Base-by-base conservation (phyloP, 306 rosid genomes). In the Fragaria iinumae region DNA sequence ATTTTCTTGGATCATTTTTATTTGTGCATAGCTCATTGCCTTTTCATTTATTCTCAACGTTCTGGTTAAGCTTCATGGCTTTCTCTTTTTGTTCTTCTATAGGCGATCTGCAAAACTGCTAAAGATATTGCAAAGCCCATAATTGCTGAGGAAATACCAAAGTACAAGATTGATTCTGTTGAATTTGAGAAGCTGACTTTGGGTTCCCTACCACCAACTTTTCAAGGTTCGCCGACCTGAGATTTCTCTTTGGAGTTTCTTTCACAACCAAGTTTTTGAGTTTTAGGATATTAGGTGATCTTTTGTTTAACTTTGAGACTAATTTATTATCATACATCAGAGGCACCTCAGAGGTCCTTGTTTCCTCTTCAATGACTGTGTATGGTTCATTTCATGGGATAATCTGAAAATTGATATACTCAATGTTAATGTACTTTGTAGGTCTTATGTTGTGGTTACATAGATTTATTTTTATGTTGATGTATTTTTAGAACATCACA, bases 101-200 rank as follows among this genome's bases (percentile, higher is more conserved):
- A 94, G 97, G 96, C 97, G 50, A 94, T 91, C 82, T 94, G 97
- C 85, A 91, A 80, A 84, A 91, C 96, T 71, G 95, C 85, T 20
- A 63, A 66, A 78, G 81, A 79, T 53, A 89, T 91, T 77, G 96
- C 85, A 8, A 88, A 86, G 81, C 97, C 98, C 74, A 91, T 93
- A 68, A 93, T 93, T 86, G 94, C 89, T 3, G 93, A 91, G 84
- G 89, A 93, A 74, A 91, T 91, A 69, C 96, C 94, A 0, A 83
- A 90, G 48, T 93, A 88, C 77, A 93, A 93, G 80, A 87, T 93
- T 7, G 96, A 93, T 13, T 81, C 96, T 1, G 88, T 91, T 59
- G 94, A 90, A 36, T 91, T 93, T 75, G 93, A 93, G 83, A 82
- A 65, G 57, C 88, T 93, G 64, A 91, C 98, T 11, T 69, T 93